These are phyloP conservation scores for Madurella fahalii DNA, from an alignment of 2,329 filamentous ascomycete genomes.

Conservation along the genomic window DNA sequence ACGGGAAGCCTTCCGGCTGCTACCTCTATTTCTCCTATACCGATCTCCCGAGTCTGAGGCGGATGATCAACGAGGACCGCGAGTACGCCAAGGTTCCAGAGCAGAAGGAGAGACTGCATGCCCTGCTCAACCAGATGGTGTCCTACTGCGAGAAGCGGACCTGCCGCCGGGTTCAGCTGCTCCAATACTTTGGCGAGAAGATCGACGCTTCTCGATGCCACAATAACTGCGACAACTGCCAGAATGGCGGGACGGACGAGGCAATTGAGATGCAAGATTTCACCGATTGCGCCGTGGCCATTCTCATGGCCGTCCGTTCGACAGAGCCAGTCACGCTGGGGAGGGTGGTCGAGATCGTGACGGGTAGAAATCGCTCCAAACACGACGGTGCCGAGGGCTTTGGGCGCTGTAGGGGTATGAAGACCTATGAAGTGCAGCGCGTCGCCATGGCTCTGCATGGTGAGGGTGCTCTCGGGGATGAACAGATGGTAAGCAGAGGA, in stretches of 20 bases:
- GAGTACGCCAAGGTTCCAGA: slow-evolving; percentile 52
- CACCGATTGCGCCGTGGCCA: slow-evolving; percentile 67
- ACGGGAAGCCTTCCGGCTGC: slow-evolving; percentile 82
- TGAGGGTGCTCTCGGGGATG: slow-evolving; percentile 69
- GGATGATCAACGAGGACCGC: slow-evolving; percentile 79
- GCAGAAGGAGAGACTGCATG: slow-evolving; percentile 77
- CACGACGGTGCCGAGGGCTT: slow-evolving; percentile 54
- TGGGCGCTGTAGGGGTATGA: slow-evolving; percentile 65
- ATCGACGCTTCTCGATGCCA: slow-evolving; percentile 71
- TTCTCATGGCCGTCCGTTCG: slow-evolving; percentile 63
- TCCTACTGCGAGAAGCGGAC: slow-evolving; percentile 90
- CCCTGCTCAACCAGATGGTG: slow-evolving; percentile 81
- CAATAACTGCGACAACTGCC: slow-evolving; percentile 84
- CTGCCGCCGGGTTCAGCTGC: slow-evolving; percentile 81
- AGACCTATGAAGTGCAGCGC: slow-evolving; percentile 73
- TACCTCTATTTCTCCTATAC: slow-evolving; percentile 83
- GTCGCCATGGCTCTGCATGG: slow-evolving; percentile 73
- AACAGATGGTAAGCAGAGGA: slow-evolving; percentile 57
- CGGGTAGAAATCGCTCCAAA: slow-evolving; percentile 62
- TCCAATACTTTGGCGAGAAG: slow-evolving; percentile 89
- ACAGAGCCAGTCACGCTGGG: slow-evolving; percentile 62
- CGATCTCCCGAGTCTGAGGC: slow-evolving; percentile 69
- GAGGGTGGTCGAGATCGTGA: slow-evolving; percentile 80
- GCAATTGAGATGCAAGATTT: slow-evolving; percentile 70
- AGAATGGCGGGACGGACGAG: slow-evolving; percentile 51